A percentile compares a stretch with the other conserved stretches of the same genome.
Evolutionary conservation across 805 yeast species (phyloP).

Genomic region (Candida saitoana): DNA sequence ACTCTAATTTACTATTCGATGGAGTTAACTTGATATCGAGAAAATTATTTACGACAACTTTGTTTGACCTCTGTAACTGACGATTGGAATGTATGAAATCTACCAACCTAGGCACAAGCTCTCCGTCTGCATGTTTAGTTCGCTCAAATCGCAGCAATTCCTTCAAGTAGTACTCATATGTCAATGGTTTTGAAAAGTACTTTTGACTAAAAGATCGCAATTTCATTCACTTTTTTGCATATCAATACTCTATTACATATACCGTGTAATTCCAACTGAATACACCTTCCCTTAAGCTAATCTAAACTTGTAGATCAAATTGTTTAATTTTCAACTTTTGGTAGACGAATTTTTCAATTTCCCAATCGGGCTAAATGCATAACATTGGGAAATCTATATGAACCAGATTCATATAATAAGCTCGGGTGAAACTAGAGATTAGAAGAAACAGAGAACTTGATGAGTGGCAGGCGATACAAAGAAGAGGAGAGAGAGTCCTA

Average conservation of each 20-base stretch:
- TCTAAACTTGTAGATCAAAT: neutral
- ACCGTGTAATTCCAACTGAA: neutral
- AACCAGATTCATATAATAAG: neutral
- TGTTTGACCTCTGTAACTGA: slow-evolving; percentile 12
- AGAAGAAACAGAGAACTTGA: neutral
- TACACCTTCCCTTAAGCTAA: neutral
- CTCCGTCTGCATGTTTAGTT: neutral
- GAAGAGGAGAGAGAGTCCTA: neutral
- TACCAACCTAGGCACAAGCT: slow-evolving; percentile 7
- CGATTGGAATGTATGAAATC: slow-evolving; percentile 24
- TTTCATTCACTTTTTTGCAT: slow-evolving; percentile 2
- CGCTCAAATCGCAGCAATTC: slow-evolving; percentile 11
- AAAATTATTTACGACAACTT: slow-evolving; percentile 5
- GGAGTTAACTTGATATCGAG: slow-evolving; percentile 13
- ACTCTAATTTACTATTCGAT: slow-evolving; percentile 14
- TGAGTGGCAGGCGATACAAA: slow-evolving; percentile 1
- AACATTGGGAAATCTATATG: neutral
- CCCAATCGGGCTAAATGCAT: neutral
- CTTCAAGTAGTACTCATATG: slow-evolving; percentile 21
- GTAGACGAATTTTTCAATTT: neutral
- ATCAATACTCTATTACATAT: neutral
- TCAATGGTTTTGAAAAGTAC: slow-evolving; percentile 17
- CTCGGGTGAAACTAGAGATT: neutral
- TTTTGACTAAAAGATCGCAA: slow-evolving; percentile 1
- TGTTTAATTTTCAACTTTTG: neutral